Conservation (phyloP, 2,329 filamentous ascomycete species). For the Monosporascus sp. region DNA sequence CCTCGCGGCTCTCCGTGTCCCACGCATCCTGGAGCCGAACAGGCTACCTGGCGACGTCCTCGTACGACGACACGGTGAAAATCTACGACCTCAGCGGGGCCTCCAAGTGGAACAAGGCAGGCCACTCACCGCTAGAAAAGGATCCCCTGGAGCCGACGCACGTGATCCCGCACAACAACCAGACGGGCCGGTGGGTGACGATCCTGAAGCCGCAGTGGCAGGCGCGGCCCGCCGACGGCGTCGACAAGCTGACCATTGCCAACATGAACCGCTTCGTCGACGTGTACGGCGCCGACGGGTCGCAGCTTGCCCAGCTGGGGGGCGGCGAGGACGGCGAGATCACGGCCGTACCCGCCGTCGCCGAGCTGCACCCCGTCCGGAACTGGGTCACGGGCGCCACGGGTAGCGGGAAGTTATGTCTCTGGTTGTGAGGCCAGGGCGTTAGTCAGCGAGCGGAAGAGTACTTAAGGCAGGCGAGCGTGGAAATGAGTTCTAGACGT, state of each 20-base stretch:
- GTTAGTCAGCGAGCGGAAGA: neutral
- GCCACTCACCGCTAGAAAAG: constrained; percentile 49
- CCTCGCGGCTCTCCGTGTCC: constrained; percentile 78
- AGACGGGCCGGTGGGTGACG: constrained; percentile 91
- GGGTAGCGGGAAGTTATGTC: constrained; percentile 82
- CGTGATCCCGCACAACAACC: constrained; percentile 81
- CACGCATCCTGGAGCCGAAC: constrained; percentile 85
- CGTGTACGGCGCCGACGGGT: constrained; percentile 74
- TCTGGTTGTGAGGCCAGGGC: constrained; percentile 66
- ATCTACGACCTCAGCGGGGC: constrained; percentile 73
- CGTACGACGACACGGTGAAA: constrained; percentile 93
- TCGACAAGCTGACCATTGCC: constrained; percentile 85
- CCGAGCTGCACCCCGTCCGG: constrained; percentile 78
- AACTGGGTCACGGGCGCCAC: constrained; percentile 94
- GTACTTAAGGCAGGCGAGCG: neutral
- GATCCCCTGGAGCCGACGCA: constrained; percentile 59
- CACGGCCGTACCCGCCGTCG: constrained; percentile 88
- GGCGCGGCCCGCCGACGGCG: constrained; percentile 65
- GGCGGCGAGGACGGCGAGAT: constrained; percentile 65
- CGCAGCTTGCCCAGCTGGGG: constrained; percentile 81
- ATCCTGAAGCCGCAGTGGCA: constrained; percentile 87
- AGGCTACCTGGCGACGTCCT: constrained; percentile 84
- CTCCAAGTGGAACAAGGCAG: constrained; percentile 53
- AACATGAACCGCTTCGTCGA: constrained; percentile 99
- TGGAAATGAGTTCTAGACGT: too few species aligned